Conservation (phyloP, 192 early-diverging fungal genomes). For the Jimgerdemannia flammicorona region DNA sequence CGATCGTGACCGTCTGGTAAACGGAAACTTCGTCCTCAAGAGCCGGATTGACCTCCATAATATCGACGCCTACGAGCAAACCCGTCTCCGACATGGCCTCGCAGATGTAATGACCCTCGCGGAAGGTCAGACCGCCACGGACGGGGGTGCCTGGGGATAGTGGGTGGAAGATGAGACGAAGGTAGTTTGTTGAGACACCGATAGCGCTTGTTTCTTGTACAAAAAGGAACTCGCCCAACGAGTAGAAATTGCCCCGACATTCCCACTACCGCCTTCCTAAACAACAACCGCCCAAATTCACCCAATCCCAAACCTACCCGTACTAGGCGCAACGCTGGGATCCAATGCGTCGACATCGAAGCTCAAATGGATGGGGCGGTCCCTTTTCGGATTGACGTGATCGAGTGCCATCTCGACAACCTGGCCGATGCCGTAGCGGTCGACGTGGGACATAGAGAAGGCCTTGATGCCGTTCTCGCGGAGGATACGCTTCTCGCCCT, state of each 20-base stretch:
- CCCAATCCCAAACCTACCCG: slow-evolving; percentile 15
- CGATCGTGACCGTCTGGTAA: slow-evolving; percentile 84
- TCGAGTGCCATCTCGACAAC: slow-evolving; percentile 92
- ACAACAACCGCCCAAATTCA: too few species aligned
- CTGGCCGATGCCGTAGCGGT: slow-evolving; percentile 88
- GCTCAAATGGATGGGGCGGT: slow-evolving; percentile 80
- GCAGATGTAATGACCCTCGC: slow-evolving; percentile 97
- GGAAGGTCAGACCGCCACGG: slow-evolving; percentile 89
- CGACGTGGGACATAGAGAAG: slow-evolving; percentile 95
- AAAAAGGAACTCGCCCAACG: too few species aligned
- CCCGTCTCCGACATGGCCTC: slow-evolving; percentile 89
- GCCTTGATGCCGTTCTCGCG: slow-evolving; percentile 83
- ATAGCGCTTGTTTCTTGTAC: not conserved
- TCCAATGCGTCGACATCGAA: slow-evolving; percentile 97
- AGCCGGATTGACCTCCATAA: slow-evolving; percentile 93
- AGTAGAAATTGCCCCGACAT: too few species aligned
- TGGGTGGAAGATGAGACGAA: not conserved
- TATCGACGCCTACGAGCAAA: slow-evolving; percentile 82
- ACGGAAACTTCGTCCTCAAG: slow-evolving; percentile 73
- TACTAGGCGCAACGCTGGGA: slow-evolving; percentile 89
- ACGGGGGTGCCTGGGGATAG: slow-evolving; percentile 66
- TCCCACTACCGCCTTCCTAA: too few species aligned
- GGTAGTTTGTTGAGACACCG: not conserved
- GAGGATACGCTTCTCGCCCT: slow-evolving; percentile 82
- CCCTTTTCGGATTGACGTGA: slow-evolving; percentile 71